phyloP scores from a whole-genome alignment of 371 early-diverging fungal species.

The Mucor velutinosus region DNA sequence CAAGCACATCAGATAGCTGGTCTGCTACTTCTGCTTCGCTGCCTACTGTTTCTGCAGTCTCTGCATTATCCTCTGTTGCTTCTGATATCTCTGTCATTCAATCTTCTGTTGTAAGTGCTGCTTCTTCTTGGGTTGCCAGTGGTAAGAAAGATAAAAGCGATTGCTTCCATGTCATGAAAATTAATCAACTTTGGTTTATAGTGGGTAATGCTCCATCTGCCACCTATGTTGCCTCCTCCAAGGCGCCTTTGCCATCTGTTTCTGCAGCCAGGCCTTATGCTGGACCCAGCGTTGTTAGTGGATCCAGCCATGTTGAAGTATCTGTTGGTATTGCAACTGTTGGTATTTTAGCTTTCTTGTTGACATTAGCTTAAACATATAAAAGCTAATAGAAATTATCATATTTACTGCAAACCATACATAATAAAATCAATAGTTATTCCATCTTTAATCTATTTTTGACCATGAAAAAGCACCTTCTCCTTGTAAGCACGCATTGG shows the following conservation, averaged over 20 bases:
- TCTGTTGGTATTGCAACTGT: slow-evolving; percentile 13
- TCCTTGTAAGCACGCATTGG: neutral
- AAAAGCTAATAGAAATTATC: neutral
- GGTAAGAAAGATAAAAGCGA: slow-evolving; percentile 7
- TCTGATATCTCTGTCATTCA: slow-evolving; percentile 3
- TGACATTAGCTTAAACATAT: slow-evolving; percentile 6
- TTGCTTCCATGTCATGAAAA: no score
- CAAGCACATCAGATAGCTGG: neutral
- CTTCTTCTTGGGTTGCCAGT: slow-evolving; percentile 12
- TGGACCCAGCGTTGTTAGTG: slow-evolving; percentile 23
- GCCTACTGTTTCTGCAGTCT: neutral
- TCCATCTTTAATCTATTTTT: neutral
- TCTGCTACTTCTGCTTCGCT: neutral
- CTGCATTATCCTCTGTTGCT: slow-evolving; percentile 3
- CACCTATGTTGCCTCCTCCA: slow-evolving; percentile 5
- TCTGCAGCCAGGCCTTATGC: slow-evolving; percentile 27
- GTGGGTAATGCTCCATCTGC: slow-evolving; percentile 2
- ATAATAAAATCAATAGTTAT: neutral
- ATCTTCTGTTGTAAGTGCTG: slow-evolving; percentile 8
- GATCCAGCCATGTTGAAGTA: slow-evolving; percentile 16
- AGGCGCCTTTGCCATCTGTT: slow-evolving; percentile 7
- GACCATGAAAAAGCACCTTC: neutral
- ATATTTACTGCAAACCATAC: neutral
- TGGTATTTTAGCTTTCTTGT: slow-evolving; percentile 13
- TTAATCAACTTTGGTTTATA: neutral